These are phyloP conservation scores for Aspergillus ochraceoroseus DNA, from an alignment of 2,329 filamentous ascomycete genomes.

Conservation along the genomic window DNA sequence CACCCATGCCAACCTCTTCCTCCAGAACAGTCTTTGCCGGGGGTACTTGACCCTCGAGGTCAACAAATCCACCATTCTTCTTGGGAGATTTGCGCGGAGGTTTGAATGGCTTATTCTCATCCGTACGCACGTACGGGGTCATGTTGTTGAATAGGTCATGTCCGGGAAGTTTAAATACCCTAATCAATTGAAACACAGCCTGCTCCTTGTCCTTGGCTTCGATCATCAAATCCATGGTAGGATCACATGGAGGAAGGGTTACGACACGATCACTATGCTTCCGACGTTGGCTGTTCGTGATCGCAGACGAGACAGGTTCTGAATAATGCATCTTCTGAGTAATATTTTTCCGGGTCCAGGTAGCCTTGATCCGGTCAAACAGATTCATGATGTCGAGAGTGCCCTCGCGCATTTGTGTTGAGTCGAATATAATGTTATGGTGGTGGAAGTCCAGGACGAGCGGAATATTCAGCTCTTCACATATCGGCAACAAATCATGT, in stretches of 20 bases:
- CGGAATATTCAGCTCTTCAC: conserved; percentile 90
- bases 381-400: conserved; percentile 73
- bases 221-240: conserved; percentile 95
- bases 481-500: conserved; percentile 82
- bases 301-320: conserved; percentile 68
- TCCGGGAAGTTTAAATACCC: conserved; percentile 76
- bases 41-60: conserved; percentile 44
- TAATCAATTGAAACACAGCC: conserved; percentile 90
- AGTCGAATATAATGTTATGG: conserved; percentile 87
- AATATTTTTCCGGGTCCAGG: conserved; percentile 78
- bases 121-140: conserved; percentile 67
- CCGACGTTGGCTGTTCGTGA: conserved; percentile 70
- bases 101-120: conserved; percentile 63
- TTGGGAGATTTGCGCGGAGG: conserved; percentile 44
- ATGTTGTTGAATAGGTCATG: conserved; percentile 71
- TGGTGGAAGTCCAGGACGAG: conserved; percentile 91
- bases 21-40: conserved; percentile 51
- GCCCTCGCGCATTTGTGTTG: conserved; percentile 68
- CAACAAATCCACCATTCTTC: conserved; percentile 39
- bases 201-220: conserved; percentile 98
- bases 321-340: conserved; percentile 97
- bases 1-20: conserved; percentile 80
- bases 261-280: conserved; percentile 80
- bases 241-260: conserved; percentile 73
- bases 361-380: conserved; percentile 71